Evolutionary conservation across 345 rosid genomes (phyloP).

Genomic region (Eucalyptus marginata): DNA sequence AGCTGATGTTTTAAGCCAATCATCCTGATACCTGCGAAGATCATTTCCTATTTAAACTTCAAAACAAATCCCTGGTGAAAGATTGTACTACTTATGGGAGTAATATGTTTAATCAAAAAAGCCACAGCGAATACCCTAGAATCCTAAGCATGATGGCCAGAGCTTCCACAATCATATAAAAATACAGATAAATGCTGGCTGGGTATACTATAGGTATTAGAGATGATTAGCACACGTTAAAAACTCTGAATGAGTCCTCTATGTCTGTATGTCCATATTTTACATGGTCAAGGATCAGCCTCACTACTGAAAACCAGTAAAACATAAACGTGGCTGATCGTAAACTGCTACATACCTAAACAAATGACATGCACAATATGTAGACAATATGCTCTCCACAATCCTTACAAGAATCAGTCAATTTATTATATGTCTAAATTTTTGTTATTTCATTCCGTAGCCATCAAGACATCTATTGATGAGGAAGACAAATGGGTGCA

Average conservation of each 20-base stretch:
- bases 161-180: background rate
- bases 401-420: background rate
- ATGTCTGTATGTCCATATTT: background rate
- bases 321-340: background rate
- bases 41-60: background rate
- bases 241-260: background rate
- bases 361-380: background rate
- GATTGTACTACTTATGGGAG: background rate
- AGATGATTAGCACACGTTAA: background rate
- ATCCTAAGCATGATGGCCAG: background rate
- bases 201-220: background rate
- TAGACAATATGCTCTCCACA: background rate
- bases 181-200: background rate
- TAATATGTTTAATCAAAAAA: background rate
- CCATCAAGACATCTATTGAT: background rate
- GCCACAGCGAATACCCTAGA: background rate
- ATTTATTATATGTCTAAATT: background rate
- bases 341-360: background rate
- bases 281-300: background rate
- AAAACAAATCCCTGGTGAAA: background rate
- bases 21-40: constrained; percentile 82
- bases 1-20: constrained; percentile 92
- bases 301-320: background rate
- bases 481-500: background rate
- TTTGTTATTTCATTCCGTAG: background rate